Evolutionary conservation across 306 rosid genomes (phyloP).

Genomic region (Psophocarpus tetragonolobus): DNA sequence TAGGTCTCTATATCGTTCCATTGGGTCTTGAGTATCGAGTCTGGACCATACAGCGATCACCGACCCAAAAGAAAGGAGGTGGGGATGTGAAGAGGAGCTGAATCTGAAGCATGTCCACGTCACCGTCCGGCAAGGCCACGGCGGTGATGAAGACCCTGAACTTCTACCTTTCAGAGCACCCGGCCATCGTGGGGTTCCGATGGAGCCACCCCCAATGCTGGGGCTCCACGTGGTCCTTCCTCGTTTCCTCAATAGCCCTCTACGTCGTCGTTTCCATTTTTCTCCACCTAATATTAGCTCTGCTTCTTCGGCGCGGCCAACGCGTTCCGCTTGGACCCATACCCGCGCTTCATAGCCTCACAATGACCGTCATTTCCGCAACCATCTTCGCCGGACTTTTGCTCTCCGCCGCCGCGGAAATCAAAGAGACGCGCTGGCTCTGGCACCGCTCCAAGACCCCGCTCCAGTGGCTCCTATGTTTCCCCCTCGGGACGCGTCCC

Average conservation of each 20-base stretch:
- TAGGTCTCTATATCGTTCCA: no score
- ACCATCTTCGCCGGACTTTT: constrained; percentile 68
- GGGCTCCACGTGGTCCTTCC: constrained; percentile 95
- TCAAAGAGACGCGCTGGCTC: constrained; percentile 92
- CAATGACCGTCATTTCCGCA: constrained; percentile 63
- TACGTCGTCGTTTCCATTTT: constrained; percentile 54
- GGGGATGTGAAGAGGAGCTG: background rate
- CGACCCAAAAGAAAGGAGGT: background rate
- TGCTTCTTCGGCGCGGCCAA: constrained; percentile 44
- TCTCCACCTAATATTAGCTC: constrained; percentile 45
- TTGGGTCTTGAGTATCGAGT: no score
- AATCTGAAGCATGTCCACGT: constrained; percentile 1
- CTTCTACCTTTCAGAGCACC: constrained; percentile 91
- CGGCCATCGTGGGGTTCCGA: constrained; percentile 75
- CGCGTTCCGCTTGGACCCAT: constrained; percentile 75
- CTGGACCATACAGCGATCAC: no score
- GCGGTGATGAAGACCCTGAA: constrained; percentile 43
- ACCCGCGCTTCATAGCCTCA: constrained; percentile 82
- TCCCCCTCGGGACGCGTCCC: constrained; percentile 85
- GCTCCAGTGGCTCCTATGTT: constrained; percentile 88
- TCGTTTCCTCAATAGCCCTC: constrained; percentile 56
- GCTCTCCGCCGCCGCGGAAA: constrained; percentile 75
- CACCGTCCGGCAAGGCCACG: constrained; percentile 32
- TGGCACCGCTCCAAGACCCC: constrained; percentile 91
- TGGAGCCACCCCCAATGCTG: constrained; percentile 74